Percentiles rank a stretch among this genome's conserved stretches.
Conservation (phyloP, 176 grass and related monocot genomes). For the Tillandsia fasciculata region DNA sequence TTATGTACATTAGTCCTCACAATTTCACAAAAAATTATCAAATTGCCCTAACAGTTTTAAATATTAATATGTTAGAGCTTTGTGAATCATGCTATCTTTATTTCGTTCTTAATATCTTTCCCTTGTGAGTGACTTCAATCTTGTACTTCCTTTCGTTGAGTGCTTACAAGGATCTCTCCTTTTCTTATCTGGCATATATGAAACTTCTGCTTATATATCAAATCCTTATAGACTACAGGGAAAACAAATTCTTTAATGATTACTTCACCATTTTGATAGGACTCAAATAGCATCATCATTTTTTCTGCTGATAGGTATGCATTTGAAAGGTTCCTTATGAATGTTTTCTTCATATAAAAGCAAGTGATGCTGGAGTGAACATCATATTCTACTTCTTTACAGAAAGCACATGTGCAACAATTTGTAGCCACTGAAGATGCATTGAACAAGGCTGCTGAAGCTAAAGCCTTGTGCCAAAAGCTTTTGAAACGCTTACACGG, state of each 20-base stretch:
- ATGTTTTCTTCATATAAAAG: not conserved
- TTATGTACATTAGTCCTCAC: no score
- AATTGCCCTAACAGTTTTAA: no score
- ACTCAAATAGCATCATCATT: no score
- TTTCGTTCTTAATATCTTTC: not conserved
- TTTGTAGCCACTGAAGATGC: conserved; percentile 99
- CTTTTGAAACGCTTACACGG: conserved; percentile 81
- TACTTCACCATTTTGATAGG: no score
- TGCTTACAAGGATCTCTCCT: not conserved
- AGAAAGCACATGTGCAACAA: conserved; percentile 99
- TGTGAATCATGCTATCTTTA: no score
- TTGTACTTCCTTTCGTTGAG: no score
- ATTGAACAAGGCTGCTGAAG: conserved; percentile 96
- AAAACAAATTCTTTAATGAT: no score
- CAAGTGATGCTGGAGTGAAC: conserved; percentile 25
- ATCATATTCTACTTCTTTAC: conserved; percentile 32
- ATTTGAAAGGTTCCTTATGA: not conserved
- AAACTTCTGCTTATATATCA: no score
- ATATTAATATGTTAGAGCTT: no score
- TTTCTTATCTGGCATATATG: not conserved
- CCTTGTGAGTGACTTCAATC: not conserved
- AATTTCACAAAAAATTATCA: no score
- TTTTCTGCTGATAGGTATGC: not conserved
- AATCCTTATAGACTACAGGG: no score
- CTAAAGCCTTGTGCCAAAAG: conserved; percentile 83